Base-by-base conservation (phyloP, 306 rosid species). In the Luffa aegyptiaca region DNA sequence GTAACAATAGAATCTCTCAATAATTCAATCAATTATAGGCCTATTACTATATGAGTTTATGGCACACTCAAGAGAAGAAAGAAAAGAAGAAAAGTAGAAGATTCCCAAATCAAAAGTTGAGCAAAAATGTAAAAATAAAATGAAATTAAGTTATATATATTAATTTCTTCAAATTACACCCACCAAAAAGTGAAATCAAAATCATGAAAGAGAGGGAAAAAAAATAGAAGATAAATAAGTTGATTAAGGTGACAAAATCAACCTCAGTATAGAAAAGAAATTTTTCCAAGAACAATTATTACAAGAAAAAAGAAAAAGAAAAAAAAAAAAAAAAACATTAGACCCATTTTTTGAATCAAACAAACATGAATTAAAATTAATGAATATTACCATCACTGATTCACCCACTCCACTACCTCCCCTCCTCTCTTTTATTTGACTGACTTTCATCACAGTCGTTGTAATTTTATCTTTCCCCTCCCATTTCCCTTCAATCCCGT, bases 361-460 rank as follows among this genome's bases (percentile, higher is more conserved):
- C 36, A 42, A 71, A 71, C 76, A 70, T 71, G 56, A 71, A 71
- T 71, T 63, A 63, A 63, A 63, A 63, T 63, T 45, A 10, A 70
- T 70, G 36, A 70, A 70, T 21, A 71, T 45, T 45, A 21, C 31
- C 31, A n/a, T 14, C 20, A 6, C 7, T 20, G 35, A n/a, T 26
- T 26, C 31, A 26, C 17, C 7, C 69, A 31, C 52, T n/a, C 8
- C 49, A 33, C n/a, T 35, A 10, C 4, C 37, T 42, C 52, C 10
- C 33, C 41, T 31, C 31, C 37, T 8, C 14, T 36, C 71, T 36
- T 12, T 10, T 16, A 16, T 14, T 14, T 5, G 18, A 14, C 42
- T 5, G 57, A 45, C 76, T 45, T 45, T 71, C 76, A 71, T 71
- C 76, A 71, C 76, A 14, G 64, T 10, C 61, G 31, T 6, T 5